Conservation (phyloP, 306 rosid species). For the Castanea sativa region DNA sequence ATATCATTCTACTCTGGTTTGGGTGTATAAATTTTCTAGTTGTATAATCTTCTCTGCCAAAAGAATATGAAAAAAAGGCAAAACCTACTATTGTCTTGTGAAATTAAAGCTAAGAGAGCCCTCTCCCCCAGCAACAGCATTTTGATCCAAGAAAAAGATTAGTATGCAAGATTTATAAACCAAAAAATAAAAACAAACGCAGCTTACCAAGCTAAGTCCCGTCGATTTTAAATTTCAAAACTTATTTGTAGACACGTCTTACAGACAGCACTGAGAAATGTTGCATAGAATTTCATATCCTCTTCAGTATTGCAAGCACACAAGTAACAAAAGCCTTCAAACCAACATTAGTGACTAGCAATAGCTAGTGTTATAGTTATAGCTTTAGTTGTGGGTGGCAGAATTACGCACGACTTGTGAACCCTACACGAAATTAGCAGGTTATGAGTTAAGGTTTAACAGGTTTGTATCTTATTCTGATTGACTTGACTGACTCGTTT, state of each 20-base stretch:
- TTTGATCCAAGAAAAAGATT: background rate
- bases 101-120: no score
- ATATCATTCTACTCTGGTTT: background rate
- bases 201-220: background rate
- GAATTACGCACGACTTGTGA: no score
- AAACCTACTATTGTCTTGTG: no score
- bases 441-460: no score
- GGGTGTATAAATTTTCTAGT: background rate
- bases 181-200: background rate
- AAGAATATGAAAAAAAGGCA: background rate
- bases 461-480: no score
- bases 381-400: no score
- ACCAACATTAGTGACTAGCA: background rate
- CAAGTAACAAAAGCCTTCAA: background rate
- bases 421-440: no score
- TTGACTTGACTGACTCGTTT: no score
- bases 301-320: background rate
- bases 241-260: background rate
- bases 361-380: background rate
- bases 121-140: no score
- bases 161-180: background rate
- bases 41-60: background rate
- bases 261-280: background rate
- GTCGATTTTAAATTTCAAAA: background rate
- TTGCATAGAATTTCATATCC: background rate